These are phyloP conservation scores for Ramularia collo-cygni DNA, from an alignment of 2,329 filamentous ascomycete genomes.

Conservation along the genomic window DNA sequence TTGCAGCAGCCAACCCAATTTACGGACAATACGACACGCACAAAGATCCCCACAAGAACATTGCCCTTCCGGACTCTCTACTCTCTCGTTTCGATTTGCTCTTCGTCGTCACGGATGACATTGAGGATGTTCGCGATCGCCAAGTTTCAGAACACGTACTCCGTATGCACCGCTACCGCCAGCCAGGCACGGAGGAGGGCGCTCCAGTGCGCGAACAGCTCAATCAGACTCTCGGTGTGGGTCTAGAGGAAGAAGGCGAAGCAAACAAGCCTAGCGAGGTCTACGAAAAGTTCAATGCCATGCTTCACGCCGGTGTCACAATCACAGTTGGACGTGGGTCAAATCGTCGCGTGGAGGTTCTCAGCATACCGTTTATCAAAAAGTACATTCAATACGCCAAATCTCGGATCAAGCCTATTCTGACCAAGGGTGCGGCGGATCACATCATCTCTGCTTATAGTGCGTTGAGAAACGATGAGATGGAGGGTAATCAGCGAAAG, in stretches of 20 bases:
- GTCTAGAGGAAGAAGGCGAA: conserved; percentile 62
- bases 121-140: conserved; percentile 85
- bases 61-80: conserved; percentile 90
- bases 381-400: conserved; percentile 99
- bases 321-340: conserved; percentile 66
- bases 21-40: conserved; percentile 98
- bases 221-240: conserved; percentile 78
- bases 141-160: conserved; percentile 93
- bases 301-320: conserved; percentile 88
- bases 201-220: conserved; percentile 85
- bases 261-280: conserved; percentile 77
- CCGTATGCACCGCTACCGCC: conserved; percentile 92
- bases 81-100: conserved; percentile 97
- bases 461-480: conserved; percentile 86
- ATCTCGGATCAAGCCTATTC: conserved; percentile 75
- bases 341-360: conserved; percentile 72
- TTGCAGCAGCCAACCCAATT: conserved; percentile 94
- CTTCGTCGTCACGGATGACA: conserved; percentile 96
- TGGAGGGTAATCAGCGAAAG: conserved; percentile 86
- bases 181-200: conserved; percentile 87
- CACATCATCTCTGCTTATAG: conserved; percentile 90
- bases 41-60: conserved; percentile 98
- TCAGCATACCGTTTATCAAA: conserved; percentile 97
- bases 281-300: conserved; percentile 91
- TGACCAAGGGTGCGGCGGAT: conserved; percentile 86